These are phyloP conservation scores for Monilinia laxa DNA, from an alignment of 2,329 filamentous ascomycete genomes.

Conservation along the genomic window DNA sequence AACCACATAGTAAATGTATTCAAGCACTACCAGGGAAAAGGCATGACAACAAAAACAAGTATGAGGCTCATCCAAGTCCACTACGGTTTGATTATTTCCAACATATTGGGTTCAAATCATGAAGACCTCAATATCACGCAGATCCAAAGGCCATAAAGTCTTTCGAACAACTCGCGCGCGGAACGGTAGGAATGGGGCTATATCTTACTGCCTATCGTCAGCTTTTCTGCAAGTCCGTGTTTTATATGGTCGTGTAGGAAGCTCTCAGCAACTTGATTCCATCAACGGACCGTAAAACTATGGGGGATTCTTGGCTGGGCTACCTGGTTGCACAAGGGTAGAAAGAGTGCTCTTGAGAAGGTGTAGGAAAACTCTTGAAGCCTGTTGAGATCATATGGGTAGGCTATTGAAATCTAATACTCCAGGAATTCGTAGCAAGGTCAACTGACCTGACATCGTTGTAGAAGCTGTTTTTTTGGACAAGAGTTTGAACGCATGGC, in stretches of 20 bases:
- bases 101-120: neutral
- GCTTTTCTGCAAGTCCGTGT: slow-evolving; percentile 13
- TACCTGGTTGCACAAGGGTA: slow-evolving; percentile 10
- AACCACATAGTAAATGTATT: neutral
- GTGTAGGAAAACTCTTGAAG: neutral
- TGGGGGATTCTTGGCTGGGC: slow-evolving; percentile 6
- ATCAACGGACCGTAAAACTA: neutral
- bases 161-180: neutral
- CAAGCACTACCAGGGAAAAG: slow-evolving; percentile 7
- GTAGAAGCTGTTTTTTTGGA: neutral
- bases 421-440: neutral
- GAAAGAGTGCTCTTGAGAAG: neutral
- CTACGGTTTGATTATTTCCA: slow-evolving; percentile 4
- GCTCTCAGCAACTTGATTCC: slow-evolving; percentile 9
- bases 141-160: neutral
- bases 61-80: neutral
- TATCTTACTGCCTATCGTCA: slow-evolving; percentile 5
- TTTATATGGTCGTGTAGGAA: slow-evolving; percentile 7
- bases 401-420: neutral
- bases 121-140: slow-evolving; percentile 7
- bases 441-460: neutral
- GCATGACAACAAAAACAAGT: neutral
- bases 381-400: neutral
- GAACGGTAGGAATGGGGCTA: slow-evolving; percentile 9
- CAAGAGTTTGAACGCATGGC: neutral